phyloP scores from a whole-genome alignment of 192 early-diverging fungal genomes.

The Coemansia sp. region DNA sequence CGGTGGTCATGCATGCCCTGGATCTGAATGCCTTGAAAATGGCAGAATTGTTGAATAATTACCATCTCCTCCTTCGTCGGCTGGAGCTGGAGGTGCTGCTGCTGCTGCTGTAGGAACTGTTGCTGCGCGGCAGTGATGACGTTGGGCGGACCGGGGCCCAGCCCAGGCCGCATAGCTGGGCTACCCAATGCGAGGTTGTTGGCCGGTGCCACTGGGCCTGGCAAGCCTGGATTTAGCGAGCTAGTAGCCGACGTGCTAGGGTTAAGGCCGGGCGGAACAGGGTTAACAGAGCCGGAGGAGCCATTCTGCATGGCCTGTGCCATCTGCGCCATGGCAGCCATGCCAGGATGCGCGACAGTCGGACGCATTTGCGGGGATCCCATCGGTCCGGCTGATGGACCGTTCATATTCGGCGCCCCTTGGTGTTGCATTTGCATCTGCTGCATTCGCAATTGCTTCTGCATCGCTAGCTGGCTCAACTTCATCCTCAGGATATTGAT shows the following conservation, averaged over 20 bases:
- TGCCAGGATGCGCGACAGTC: conserved; percentile 11
- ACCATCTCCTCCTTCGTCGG: conserved; percentile 30
- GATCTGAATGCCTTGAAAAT: conserved; percentile 10
- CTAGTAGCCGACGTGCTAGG: neutral
- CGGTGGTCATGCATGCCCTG: conserved; percentile 22
- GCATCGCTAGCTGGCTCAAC: conserved; percentile 1
- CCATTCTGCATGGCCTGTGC: conserved; percentile 15
- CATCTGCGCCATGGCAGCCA: conserved; percentile 21
- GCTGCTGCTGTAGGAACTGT: conserved; percentile 8
- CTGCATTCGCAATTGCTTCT: conserved; percentile 5
- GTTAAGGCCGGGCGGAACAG: neutral
- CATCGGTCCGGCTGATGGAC: conserved; percentile 11
- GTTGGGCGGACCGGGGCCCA: neutral
- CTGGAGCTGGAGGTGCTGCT: conserved; percentile 12
- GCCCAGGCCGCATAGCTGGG: conserved; percentile 13
- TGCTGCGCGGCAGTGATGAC: neutral
- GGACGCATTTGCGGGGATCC: conserved; percentile 41
- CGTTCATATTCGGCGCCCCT: conserved; percentile 8
- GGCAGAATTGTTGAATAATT: conserved; percentile 32
- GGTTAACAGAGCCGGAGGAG: neutral
- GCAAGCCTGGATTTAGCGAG: neutral
- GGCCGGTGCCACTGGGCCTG: neutral
- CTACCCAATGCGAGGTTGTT: conserved; percentile 10
- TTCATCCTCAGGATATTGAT: conserved; percentile 22
- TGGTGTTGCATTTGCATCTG: conserved; percentile 19